Base-by-base conservation (phyloP, 805 yeast genomes). In the Danielozyma ontarioensis region DNA sequence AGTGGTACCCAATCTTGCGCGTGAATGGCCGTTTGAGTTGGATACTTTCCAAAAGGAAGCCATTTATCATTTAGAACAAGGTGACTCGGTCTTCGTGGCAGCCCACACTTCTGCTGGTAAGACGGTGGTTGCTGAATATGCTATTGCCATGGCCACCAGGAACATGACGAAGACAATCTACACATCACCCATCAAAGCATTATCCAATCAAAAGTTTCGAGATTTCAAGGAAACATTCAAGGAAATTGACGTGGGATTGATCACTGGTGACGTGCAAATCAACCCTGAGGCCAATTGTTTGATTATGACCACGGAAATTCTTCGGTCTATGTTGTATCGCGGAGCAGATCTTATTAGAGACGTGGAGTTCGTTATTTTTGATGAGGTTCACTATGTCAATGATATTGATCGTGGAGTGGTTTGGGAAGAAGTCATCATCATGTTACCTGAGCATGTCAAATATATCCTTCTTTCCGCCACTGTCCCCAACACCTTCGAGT, bases 81-180 rank as follows among this genome's bases (percentile, higher is more conserved):
- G 97, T 25, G 98, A 93, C 52, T 90, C 97, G 5, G 99, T 93
- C 3, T 93, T 93, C 60, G 96, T 93, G 3, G 97, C 97, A 3
- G 99, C 99, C 0, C 98, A 90, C 57, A 90, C 98, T 0, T 90
- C 97, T 3, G 98, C 98, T 0, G 98, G 98, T 61, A 90, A 90
- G 53, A 90, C 98, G 0, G 98, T 90, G 3, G 96, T 93, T 17
- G 98, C 98, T 0, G 98, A 90, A 55, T 90, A 90, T 54, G 97
- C 97, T 3, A 93, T 90, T 57, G 96, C 97, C 3, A 82, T 90
- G 95, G 94, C 97, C 1, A 76, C 80, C 40, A 70, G 95, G 53
- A 90, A 93, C 55, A 89, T 89, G 96, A 90, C 97, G 8, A 90
- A 89, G 54, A 87, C 96, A 1, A 93, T 90, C 31, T 90, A 90